Base-by-base conservation (phyloP, 768 basidiomycete genomes). In the Roridomyces roridus region DNA sequence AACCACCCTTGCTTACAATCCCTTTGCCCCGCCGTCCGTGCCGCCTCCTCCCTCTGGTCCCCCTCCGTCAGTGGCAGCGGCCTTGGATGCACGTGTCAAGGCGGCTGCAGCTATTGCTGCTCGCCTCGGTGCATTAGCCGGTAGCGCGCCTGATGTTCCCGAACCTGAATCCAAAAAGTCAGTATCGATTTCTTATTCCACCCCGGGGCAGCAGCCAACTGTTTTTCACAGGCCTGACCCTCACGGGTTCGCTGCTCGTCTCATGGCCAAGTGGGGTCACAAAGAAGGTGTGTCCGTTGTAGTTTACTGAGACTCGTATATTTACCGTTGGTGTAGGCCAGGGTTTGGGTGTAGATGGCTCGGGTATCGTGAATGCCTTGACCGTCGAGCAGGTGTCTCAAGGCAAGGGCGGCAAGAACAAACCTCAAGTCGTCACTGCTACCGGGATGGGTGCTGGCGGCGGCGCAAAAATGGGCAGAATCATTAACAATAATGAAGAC, bases 251-350 rank as follows among this genome's bases (percentile, higher is more conserved):
- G 93, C 93, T 28, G 87, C 88, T 12, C 87, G 91, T 29, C 69
- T 96, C 63, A 96, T 97, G 94, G 92, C 91, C 3, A 97, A 95
- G 75, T 96, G 91, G 92, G 96, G 96, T 0, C 94, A 97, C 69
- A 91, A 92, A 69, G 92, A 59, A 14, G 58, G 52, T 50, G 7
- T 14, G 47, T 18, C 0, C 2, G 14, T 50, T n/a, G 4, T 15
- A 29, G n/a, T 10, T n/a, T 10, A 4, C 2, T 28, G 7, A n/a
- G 1, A 2, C 29, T 1, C 35, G n/a, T 25, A 25, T 28, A 18
- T 5, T 18, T 46, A 4, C 15, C 31, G 12, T 43, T 17, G 31
- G 36, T 36, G 14, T 93, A 69, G 96, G 96, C 1, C 88, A 94
- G 73, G 96, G 96, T 10, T 81, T 98, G 1, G 96, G 96, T 29